phyloP scores from a whole-genome alignment of 176 grass and related monocot species.

The Guadua angustifolia region DNA sequence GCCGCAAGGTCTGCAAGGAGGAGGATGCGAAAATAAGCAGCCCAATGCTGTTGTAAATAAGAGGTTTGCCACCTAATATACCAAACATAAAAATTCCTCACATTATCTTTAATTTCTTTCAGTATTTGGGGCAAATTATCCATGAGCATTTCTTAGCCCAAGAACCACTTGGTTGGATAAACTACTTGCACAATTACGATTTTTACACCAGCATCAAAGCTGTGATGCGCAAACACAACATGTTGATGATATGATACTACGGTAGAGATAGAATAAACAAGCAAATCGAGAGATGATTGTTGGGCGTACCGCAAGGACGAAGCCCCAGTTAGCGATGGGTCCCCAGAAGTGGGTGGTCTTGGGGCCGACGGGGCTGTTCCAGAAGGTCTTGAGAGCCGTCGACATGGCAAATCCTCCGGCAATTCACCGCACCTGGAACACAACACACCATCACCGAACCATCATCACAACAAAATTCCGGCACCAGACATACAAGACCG shows the following conservation, averaged over 20 bases:
- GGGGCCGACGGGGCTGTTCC: constrained; percentile 78
- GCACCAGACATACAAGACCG: neutral
- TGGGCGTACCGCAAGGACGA: constrained; percentile 63
- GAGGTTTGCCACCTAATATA: neutral
- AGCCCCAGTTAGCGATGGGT: constrained; percentile 76
- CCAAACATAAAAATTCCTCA: neutral
- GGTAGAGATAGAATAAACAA: neutral
- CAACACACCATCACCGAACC: neutral
- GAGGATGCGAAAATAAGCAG: neutral
- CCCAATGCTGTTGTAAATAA: neutral
- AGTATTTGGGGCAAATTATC: neutral
- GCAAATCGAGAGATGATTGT: neutral
- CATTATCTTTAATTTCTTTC: neutral
- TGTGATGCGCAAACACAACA: neutral
- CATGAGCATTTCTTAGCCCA: neutral
- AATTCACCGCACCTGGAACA: constrained; percentile 9
- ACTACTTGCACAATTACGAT: no score
- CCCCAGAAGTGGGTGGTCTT: constrained; percentile 92
- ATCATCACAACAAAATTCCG: neutral
- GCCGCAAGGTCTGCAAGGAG: neutral
- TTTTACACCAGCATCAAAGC: neutral
- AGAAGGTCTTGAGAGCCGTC: constrained; percentile 60
- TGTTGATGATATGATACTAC: no score
- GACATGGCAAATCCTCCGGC: constrained; percentile 25
- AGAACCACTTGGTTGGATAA: neutral